Base-by-base conservation (phyloP, 129 eudicot species). In the Centaurea solstitialis region DNA sequence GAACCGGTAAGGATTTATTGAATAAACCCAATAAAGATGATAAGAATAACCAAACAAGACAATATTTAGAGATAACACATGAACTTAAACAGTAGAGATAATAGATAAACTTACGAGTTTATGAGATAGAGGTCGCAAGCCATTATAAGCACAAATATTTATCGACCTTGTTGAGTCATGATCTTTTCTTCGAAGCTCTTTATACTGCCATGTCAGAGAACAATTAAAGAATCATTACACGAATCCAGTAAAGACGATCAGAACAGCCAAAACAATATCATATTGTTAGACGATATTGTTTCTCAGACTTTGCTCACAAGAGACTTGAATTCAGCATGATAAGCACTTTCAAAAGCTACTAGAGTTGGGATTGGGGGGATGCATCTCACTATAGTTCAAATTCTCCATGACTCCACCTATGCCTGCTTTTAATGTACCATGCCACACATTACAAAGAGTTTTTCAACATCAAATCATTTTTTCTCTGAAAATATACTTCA, bases 91-190 rank as follows among this genome's bases (percentile, higher is more conserved):
- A 22, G 13, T 68, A 7, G 3, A 18, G 22, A 30, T 68, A 50
- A 6, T 37, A 40, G 24, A 71, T 53, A 43, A 59, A 86, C 97
- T 89, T 80, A 94, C 98, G 30, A 90, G 88, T 68, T 85, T 87
- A 75, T 86, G 92, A 66, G 96, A 93, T 33, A 90, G 90, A 7
- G 75, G 61, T 80, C 72, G 89, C 68, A 94, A 78, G 62, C 96
- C 89, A 84, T 87, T 87, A 79, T 89, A 92, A 72, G 93, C 89
- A 35, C 45, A 30, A 79, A 89, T 76, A 70, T 61, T 79, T 57
- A 83, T 18, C 13, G 74, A 24, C 69, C 78, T 80, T 9, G 59
- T 24, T 41, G 39, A 59, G 64, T 76, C 83, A 18, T 47, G 43
- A 45, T 47, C 50, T 35, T 45, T 78, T 76, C 81, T 84, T 57